Evolutionary conservation across 108 stramenopile species (phyloP).

Genomic region (Aurantiochytrium sp.): DNA sequence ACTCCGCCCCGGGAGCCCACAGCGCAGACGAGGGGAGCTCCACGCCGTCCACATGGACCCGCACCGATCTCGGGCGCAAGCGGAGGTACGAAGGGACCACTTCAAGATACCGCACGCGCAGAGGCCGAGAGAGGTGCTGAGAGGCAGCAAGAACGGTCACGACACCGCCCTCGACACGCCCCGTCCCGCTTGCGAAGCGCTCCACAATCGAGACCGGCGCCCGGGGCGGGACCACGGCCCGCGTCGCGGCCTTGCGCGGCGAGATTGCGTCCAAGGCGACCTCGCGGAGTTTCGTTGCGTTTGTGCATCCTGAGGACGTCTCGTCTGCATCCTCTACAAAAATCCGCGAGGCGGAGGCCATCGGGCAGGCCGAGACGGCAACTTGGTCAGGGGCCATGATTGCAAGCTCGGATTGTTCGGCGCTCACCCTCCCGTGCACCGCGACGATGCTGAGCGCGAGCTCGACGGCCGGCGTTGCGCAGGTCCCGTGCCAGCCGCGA

Average conservation of each 20-base stretch:
- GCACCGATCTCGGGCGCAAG: neutral
- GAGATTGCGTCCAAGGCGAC: too few species aligned
- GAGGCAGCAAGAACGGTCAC: neutral
- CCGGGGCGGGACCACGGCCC: too few species aligned
- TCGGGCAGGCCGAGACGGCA: neutral
- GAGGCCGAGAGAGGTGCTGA: neutral
- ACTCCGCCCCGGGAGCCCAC: neutral
- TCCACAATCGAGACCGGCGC: neutral
- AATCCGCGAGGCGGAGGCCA: neutral
- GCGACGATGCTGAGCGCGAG: neutral
- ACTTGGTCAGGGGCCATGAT: neutral
- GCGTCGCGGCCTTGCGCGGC: too few species aligned
- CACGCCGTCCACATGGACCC: neutral
- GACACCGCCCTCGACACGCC: neutral
- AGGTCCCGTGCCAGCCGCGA: neutral
- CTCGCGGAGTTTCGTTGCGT: too few species aligned
- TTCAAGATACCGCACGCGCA: neutral
- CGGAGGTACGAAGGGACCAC: neutral
- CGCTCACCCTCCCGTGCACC: neutral
- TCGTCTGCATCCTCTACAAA: neutral
- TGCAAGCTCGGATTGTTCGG: neutral
- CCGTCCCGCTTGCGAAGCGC: neutral
- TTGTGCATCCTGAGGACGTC: too few species aligned
- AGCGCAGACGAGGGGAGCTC: neutral
- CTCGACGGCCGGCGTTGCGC: neutral